Conservation (phyloP, 257 asterid genomes). For the Datura wrightii region DNA sequence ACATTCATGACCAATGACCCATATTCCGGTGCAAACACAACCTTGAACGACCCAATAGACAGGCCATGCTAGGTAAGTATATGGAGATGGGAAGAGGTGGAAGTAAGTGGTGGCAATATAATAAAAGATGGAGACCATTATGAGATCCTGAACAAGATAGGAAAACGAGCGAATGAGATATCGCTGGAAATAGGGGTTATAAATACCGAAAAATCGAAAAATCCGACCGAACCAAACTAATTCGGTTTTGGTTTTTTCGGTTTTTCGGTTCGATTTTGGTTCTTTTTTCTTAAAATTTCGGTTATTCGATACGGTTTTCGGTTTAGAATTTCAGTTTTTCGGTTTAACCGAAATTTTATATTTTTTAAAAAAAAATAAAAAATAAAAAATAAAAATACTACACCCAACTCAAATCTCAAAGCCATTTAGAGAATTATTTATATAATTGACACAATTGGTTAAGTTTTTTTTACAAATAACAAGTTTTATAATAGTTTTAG, state of each 20-base stretch:
- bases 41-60: not conserved
- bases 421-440: too few relatives aligned
- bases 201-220: too few relatives aligned
- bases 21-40: not conserved
- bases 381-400: not conserved
- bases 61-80: not conserved
- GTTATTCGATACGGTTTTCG: slow-evolving; percentile 26
- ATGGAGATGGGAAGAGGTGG: not conserved
- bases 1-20: not conserved
- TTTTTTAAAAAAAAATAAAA: too few relatives aligned
- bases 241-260: too few relatives aligned
- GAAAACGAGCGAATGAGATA: slow-evolving; percentile 20
- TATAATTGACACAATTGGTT: too few relatives aligned
- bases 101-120: slow-evolving; percentile 29
- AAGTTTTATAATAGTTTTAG: too few relatives aligned
- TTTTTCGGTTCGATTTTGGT: too few relatives aligned
- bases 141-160: slow-evolving; percentile 28
- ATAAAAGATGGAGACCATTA: slow-evolving; percentile 4
- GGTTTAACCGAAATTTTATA: too few relatives aligned
- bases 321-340: not conserved
- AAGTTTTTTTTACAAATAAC: too few relatives aligned
- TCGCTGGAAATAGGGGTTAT: not conserved
- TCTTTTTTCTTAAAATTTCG: too few relatives aligned
- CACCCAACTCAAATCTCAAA: too few relatives aligned
- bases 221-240: too few relatives aligned